A percentile compares a stretch with the other conserved stretches of the same genome.
Conservation (phyloP, 2,329 filamentous ascomycete species). For the Colletotrichum plurivorum region DNA sequence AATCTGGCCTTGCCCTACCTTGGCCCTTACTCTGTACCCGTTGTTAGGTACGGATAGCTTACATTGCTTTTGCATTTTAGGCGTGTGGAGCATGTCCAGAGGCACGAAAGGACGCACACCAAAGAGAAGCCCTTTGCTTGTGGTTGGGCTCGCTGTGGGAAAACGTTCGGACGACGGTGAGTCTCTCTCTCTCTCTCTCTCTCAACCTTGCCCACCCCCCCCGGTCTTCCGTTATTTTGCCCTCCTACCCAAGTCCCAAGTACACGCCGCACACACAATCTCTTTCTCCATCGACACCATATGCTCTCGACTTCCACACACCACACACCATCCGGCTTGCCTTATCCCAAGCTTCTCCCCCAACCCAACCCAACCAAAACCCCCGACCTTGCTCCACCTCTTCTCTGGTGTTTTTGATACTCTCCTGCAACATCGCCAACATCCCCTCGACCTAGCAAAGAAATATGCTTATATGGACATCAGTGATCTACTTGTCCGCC, state of each 20-base stretch:
- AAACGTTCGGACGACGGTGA: slow-evolving; percentile 74
- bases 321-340: slow-evolving; percentile 35
- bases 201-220: slow-evolving; percentile 37
- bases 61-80: slow-evolving; percentile 60
- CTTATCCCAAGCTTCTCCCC: slow-evolving; percentile 32
- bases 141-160: slow-evolving; percentile 71
- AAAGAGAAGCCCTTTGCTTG: slow-evolving; percentile 77
- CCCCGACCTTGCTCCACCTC: slow-evolving; percentile 21
- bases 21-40: slow-evolving; percentile 40
- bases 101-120: slow-evolving; percentile 75
- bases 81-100: slow-evolving; percentile 75
- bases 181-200: slow-evolving; percentile 50
- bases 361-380: neutral
- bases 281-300: slow-evolving; percentile 31
- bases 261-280: slow-evolving; percentile 10
- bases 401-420: slow-evolving; percentile 23
- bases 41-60: slow-evolving; percentile 51
- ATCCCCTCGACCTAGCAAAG: slow-evolving; percentile 39
- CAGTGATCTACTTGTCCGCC: slow-evolving; percentile 74
- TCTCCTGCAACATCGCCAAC: slow-evolving; percentile 34
- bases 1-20: slow-evolving; percentile 38
- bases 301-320: slow-evolving; percentile 29
- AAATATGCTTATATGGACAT: slow-evolving; percentile 72
- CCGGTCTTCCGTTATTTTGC: slow-evolving; percentile 27
- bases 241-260: slow-evolving; percentile 29